Percentiles rank a stretch among this genome's conserved stretches.
Conservation (phyloP, 495 filamentous ascomycete species). For the Neurospora pannonica region DNA sequence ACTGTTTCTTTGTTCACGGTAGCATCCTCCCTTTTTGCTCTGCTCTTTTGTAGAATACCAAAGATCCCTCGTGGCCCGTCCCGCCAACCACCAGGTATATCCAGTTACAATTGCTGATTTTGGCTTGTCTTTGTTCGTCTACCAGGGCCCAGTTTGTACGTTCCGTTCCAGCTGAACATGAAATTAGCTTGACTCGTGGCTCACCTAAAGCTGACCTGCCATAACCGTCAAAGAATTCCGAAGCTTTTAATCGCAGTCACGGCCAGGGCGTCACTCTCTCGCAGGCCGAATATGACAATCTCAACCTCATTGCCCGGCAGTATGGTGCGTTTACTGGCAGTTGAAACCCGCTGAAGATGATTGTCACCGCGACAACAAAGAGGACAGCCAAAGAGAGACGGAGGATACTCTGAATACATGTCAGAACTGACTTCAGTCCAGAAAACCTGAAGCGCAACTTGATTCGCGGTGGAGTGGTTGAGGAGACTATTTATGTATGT, state of each 20-base stretch:
- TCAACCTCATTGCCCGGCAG: constrained; percentile 18
- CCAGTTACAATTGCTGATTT: background rate
- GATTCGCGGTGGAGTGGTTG: constrained; percentile 50
- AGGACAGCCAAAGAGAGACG: background rate
- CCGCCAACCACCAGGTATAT: background rate
- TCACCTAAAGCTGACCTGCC: background rate
- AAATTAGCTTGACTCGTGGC: background rate
- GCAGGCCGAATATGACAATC: constrained; percentile 25
- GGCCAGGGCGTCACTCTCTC: constrained; percentile 13
- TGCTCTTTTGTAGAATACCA: background rate
- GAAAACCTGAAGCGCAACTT: constrained; percentile 55
- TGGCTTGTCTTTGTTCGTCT: background rate
- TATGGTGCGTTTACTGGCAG: constrained; percentile 21
- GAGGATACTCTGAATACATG: background rate
- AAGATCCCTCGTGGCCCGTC: background rate
- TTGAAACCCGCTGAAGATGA: background rate
- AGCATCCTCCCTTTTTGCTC: background rate
- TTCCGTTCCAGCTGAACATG: background rate
- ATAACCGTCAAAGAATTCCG: constrained; percentile 4
- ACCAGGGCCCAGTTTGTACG: constrained; percentile 21
- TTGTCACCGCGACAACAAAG: background rate
- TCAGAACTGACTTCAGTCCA: constrained; percentile 17
- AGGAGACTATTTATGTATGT: constrained; percentile 51
- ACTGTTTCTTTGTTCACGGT: background rate
- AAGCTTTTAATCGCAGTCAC: constrained; percentile 1